A percentile compares a stretch with the other conserved stretches of the same genome.
phyloP scores from a whole-genome alignment of 2,329 filamentous ascomycete species.

The Pseudogymnoascus pannorum region DNA sequence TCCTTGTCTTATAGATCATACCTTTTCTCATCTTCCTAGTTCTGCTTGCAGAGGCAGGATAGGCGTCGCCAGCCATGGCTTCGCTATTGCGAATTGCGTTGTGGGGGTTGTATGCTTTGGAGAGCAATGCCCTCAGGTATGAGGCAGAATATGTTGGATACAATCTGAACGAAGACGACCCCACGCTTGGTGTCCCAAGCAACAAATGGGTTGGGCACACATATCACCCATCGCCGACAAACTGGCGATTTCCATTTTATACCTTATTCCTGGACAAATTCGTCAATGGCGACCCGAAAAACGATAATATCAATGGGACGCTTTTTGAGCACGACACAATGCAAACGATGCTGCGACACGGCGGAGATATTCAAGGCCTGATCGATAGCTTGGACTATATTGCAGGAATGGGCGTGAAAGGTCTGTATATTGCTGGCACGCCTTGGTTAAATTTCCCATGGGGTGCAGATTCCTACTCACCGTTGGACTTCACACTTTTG shows the following conservation, averaged over 20 bases:
- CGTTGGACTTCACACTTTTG: conserved; percentile 54
- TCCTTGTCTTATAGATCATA: not conserved
- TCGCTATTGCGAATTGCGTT: conserved; percentile 2
- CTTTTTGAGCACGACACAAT: conserved; percentile 52
- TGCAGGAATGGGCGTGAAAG: conserved; percentile 57
- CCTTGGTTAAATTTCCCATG: conserved; percentile 57
- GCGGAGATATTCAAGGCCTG: conserved; percentile 51
- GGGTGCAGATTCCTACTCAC: conserved; percentile 50
- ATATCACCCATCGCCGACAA: conserved; percentile 48
- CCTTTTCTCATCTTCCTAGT: not conserved
- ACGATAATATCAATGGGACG: conserved; percentile 56
- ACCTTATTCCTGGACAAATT: conserved; percentile 57
- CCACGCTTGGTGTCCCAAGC: not conserved
- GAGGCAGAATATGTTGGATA: conserved; percentile 33
- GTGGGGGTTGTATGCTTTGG: not conserved
- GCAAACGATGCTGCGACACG: conserved; percentile 55
- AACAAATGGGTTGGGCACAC: conserved; percentile 48
- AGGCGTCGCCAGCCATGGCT: conserved; percentile 6
- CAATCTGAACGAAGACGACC: conserved; percentile 46
- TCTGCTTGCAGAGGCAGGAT: not conserved
- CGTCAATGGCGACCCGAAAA: conserved; percentile 56
- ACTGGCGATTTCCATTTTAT: conserved; percentile 60
- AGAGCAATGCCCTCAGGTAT: conserved; percentile 11
- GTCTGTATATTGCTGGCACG: conserved; percentile 55
- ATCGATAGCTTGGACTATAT: conserved; percentile 56